These are phyloP conservation scores for Umbelopsis sp. DNA, from an alignment of 192 early-diverging fungal species.

Conservation along the genomic window DNA sequence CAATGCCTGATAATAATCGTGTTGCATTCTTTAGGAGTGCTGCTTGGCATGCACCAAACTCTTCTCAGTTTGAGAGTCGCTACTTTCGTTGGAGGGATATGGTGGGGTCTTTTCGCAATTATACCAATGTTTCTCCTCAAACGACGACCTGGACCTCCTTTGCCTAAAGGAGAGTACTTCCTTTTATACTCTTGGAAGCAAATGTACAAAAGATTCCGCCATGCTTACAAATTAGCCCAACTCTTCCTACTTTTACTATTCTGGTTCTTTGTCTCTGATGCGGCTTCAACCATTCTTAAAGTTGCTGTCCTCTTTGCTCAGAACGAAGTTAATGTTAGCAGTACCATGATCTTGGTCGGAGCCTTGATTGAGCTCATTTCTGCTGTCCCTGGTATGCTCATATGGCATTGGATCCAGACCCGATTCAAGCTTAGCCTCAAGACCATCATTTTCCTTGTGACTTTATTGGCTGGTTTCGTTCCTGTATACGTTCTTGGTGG, in stretches of 20 bases:
- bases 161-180: conserved; percentile 46
- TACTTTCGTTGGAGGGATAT: conserved; percentile 43
- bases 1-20: neutral
- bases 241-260: conserved; percentile 59
- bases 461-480: conserved; percentile 39
- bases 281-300: conserved; percentile 49
- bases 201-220: conserved; percentile 41
- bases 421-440: conserved; percentile 43
- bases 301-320: conserved; percentile 61
- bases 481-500: conserved; percentile 56
- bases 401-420: conserved; percentile 51
- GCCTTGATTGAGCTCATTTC: conserved; percentile 46
- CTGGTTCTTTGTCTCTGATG: conserved; percentile 72
- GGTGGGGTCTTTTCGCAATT: conserved; percentile 51
- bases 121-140: conserved; percentile 38
- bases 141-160: conserved; percentile 45
- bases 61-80: conserved; percentile 40
- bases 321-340: conserved; percentile 50
- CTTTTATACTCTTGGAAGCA: conserved; percentile 41
- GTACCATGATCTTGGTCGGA: conserved; percentile 47
- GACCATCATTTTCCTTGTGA: conserved; percentile 47
- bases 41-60: conserved; percentile 34
- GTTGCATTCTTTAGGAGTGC: conserved; percentile 33
- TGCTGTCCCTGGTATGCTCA: conserved; percentile 49
- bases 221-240: conserved; percentile 45